Evolutionary conservation across 805 yeast species (phyloP), one percentile per base, ranked within the genome.

Genomic region (Pichia rugopelliculosa): DNA sequence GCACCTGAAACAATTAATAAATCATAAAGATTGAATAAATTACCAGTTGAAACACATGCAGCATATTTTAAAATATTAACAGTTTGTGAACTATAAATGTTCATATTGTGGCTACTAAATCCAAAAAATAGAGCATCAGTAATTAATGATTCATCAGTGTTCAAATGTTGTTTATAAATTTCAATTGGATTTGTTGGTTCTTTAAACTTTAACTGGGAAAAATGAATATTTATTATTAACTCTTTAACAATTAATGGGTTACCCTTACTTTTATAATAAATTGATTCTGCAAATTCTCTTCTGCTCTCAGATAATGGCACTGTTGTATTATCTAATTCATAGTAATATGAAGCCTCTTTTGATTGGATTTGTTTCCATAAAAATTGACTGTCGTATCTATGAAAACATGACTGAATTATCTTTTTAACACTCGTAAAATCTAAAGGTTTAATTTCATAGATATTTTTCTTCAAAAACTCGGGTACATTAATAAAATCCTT

Each of bases 31-130:
- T 57, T 56, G 59, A 74, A 70, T 25, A 65, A 50, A 30, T 66
- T 59, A 46, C 70, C 62, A 37, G 69, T 59, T 41, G 71, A 64
- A 10, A 72, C 63, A 23, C 77, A 66, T 1, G 76, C 69, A 2
- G 77, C 76, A 53, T 60, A 67, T 34, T 70, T 68, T 41, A 76
- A 53, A 18, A 64, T 54, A 12, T 46, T 38, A 7, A 41, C 20
- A 4, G 45, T 50, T 2, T 47, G 56, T 4, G 48, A 45, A 8
- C 58, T 41, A 22, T 26, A 39, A 4, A 17, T 17, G 2, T 11
- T 26, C 44, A 42, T 4, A 15, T 36, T 22, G 18, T 36, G 17
- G n/a, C 40, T 55, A 57, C 3, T 49, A 40, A 12, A 22, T 44
- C 3, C 25, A 25, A 30, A 30, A 30, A 30, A 30, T 30, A 30